These are phyloP conservation scores for Zygotorulaspora florentina DNA, from an alignment of 805 yeast species.

Conservation along the genomic window DNA sequence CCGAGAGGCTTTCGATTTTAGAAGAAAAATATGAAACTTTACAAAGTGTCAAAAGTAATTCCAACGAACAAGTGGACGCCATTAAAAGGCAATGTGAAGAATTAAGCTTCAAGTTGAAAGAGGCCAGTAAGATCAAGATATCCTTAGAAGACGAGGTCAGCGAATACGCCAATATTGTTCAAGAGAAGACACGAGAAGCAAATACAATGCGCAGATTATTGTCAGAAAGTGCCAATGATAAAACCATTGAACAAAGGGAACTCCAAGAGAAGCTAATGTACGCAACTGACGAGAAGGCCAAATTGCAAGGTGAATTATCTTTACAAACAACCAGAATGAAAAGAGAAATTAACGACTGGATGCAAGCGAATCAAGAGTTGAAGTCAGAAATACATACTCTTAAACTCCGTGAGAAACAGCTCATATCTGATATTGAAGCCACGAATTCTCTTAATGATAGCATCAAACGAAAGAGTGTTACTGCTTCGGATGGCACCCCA, in stretches of 20 bases:
- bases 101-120: constrained; percentile 59
- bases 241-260: constrained; percentile 50
- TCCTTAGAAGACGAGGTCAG: constrained; percentile 76
- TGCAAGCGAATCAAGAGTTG: constrained; percentile 41
- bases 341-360: constrained; percentile 63
- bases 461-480: constrained; percentile 27
- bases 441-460: constrained; percentile 30
- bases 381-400: constrained; percentile 36
- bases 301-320: constrained; percentile 51
- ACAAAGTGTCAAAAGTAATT: constrained; percentile 36
- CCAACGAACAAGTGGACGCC: constrained; percentile 44
- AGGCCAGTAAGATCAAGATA: constrained; percentile 56
- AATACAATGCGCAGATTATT: constrained; percentile 65
- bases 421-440: constrained; percentile 31
- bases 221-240: constrained; percentile 61
- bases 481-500: constrained; percentile 28
- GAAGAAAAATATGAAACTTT: constrained; percentile 39
- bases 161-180: constrained; percentile 67
- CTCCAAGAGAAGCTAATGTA: constrained; percentile 47
- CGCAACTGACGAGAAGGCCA: constrained; percentile 58
- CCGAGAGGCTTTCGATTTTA: constrained; percentile 40
- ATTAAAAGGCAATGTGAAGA: constrained; percentile 71
- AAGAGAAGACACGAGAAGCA: constrained; percentile 78
- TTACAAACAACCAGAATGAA: constrained; percentile 49
- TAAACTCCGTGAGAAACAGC: constrained; percentile 37